A percentile compares a stretch with the other conserved stretches of the same genome.
Evolutionary conservation across 2,329 filamentous ascomycete genomes (phyloP).

Genomic region (Paraconiothyrium sp.): DNA sequence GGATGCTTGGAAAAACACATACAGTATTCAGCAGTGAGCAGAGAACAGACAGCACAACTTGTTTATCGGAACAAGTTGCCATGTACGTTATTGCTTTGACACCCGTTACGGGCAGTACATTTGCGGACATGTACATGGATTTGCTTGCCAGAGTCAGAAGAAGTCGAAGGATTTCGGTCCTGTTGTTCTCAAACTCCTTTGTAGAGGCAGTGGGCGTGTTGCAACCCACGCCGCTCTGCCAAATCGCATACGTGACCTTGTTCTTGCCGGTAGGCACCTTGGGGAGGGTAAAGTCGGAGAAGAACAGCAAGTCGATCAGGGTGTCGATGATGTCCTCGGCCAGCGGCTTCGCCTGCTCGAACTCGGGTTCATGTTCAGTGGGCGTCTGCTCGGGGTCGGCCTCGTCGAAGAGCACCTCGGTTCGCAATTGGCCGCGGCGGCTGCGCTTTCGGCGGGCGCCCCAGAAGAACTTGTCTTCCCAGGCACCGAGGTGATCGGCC

Average conservation of each 20-base stretch:
- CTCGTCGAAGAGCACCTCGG: constrained; percentile 87
- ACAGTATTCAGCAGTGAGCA: constrained; percentile 96
- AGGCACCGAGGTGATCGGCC: constrained; percentile 79
- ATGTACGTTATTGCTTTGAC: constrained; percentile 88
- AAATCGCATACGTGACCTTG: constrained; percentile 92
- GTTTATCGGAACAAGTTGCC: constrained; percentile 87
- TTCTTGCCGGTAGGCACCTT: constrained; percentile 73
- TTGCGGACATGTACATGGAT: constrained; percentile 91
- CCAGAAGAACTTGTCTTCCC: constrained; percentile 98
- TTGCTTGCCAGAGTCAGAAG: constrained; percentile 87
- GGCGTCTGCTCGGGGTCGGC: constrained; percentile 63
- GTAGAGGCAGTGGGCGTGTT: constrained; percentile 88
- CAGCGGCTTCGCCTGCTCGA: constrained; percentile 84
- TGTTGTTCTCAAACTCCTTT: constrained; percentile 91
- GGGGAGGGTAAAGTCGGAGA: constrained; percentile 86
- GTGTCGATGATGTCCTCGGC: constrained; percentile 94
- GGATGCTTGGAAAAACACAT: constrained; percentile 56
- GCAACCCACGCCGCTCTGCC: constrained; percentile 97
- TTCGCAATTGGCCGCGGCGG: constrained; percentile 51
- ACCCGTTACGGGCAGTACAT: constrained; percentile 79
- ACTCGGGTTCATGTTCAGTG: constrained; percentile 66
- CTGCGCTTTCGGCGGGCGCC: constrained; percentile 71
- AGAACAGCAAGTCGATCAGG: constrained; percentile 89
- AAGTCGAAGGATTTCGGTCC: constrained; percentile 87
- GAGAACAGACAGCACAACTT: constrained; percentile 85